Evolutionary conservation across 2,329 filamentous ascomycete species (phyloP), one percentile per base, ranked within the genome.

Genomic region (Trichoderma aggressivum): DNA sequence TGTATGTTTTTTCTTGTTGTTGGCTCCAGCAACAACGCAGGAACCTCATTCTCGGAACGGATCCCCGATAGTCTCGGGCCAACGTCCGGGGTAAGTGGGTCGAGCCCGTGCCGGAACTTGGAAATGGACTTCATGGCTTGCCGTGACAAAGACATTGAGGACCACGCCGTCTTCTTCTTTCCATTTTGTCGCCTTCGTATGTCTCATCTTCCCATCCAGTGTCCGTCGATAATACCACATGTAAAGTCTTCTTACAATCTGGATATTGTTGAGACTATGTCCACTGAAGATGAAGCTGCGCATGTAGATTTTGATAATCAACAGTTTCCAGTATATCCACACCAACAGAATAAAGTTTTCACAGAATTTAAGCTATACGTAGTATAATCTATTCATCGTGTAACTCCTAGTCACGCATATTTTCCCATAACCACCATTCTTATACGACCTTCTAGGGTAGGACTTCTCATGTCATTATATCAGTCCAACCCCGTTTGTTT

Each of bases 71-170:
- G 16, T 26, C 39, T 18, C 39, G 39, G 61, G 24, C 39, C 21
- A 62, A 18, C 18, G 32, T 39, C 63, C 34, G 24, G 63, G 50
- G 50, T 43, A 67, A 59, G 64, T 67, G 64, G 64, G 55, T 39
- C 50, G 21, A 53, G 47, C 14, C 47, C 47, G 47, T 2, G 5
- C 47, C 47, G 47, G 47, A 21, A 14, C 21, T 53, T 53, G 11
- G 2, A 21, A n/a, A 53, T 14, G 11, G 47, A 21, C 47, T 53
- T 14, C 21, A 53, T 14, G 1, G 21, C 47, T 53, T 24, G 0
- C 47, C n/a, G 11, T 53, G 47, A 53, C 12, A 14, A 24, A 3
- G 47, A 0, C 47, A 24, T 8, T 18, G 14, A 24, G 5, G n/a
- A 6, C 5, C 0, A 12, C 5, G n/a, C n/a, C 1, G n/a, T 50